phyloP scores from a whole-genome alignment of 352 stramenopile genomes.

The Pythium aristosporum region DNA sequence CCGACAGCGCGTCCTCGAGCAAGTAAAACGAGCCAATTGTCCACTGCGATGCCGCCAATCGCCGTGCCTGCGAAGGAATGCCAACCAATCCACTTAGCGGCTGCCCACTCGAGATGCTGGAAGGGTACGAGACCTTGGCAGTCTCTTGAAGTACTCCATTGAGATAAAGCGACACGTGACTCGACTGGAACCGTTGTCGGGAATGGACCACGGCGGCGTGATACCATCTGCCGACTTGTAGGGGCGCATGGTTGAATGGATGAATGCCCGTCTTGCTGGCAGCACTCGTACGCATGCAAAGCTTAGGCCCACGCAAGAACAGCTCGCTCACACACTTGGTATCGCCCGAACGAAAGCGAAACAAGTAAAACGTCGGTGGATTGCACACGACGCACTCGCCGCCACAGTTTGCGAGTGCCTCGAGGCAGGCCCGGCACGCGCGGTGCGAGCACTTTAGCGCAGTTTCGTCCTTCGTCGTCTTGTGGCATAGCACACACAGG shows the following conservation, averaged over 20 bases:
- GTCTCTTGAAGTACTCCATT: conserved; percentile 66
- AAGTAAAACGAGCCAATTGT: conserved; percentile 65
- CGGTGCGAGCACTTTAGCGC: conserved; percentile 72
- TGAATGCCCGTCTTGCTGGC: conserved; percentile 33
- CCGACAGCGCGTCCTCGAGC: conserved; percentile 52
- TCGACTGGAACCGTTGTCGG: conserved; percentile 70
- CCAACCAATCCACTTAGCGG: conserved; percentile 61
- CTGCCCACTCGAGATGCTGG: conserved; percentile 46
- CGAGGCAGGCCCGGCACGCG: conserved; percentile 53
- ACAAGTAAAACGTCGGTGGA: conserved; percentile 70
- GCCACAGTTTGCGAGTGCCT: conserved; percentile 50
- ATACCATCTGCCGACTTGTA: conserved; percentile 47
- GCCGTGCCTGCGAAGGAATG: conserved; percentile 48
- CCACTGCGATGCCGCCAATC: conserved; percentile 44
- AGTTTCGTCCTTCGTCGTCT: conserved; percentile 43
- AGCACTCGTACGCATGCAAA: conserved; percentile 66
- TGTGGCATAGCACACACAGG: conserved; percentile 56
- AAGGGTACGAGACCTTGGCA: conserved; percentile 70
- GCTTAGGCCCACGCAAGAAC: conserved; percentile 58
- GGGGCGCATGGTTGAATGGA: conserved; percentile 52
- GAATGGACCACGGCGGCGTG: conserved; percentile 58
- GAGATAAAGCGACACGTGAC: conserved; percentile 56
- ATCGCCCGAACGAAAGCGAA: conserved; percentile 66
- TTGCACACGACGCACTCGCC: conserved; percentile 77
- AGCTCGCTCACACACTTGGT: conserved; percentile 66